phyloP scores from a whole-genome alignment of 208 protist species.

The Leishmania arabica region DNA sequence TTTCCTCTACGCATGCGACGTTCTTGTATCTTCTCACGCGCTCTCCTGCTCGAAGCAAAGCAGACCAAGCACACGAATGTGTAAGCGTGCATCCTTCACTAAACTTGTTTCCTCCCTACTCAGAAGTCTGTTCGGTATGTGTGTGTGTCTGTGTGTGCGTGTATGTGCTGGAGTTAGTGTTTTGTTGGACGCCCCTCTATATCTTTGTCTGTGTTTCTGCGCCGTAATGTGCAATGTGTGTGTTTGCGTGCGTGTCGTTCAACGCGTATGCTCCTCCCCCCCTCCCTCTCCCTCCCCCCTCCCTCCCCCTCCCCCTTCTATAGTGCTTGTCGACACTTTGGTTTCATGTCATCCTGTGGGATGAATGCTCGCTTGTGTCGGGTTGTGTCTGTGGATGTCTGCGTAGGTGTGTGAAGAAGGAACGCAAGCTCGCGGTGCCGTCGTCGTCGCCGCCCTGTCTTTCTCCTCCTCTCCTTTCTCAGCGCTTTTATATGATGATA shows the following conservation, averaged over 20 bases:
- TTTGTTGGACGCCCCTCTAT: not conserved
- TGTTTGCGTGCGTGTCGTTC: not conserved
- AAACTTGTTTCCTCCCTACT: not conserved
- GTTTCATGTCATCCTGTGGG: not conserved
- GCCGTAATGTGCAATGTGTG: not conserved
- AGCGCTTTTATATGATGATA: not conserved
- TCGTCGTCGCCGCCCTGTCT: not conserved
- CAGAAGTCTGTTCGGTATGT: not conserved
- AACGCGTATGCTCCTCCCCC: not conserved
- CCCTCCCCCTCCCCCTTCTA: not conserved
- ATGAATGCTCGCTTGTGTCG: not conserved
- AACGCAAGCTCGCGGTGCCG: not conserved
- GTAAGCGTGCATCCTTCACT: not conserved
- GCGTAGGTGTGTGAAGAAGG: not conserved
- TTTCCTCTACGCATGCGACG: not conserved
- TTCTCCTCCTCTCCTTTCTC: not conserved
- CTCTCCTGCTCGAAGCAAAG: not conserved
- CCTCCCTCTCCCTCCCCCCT: not conserved
- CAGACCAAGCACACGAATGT: not conserved
- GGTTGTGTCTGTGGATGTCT: not conserved
- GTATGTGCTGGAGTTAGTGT: not conserved
- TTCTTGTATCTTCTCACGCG: not conserved
- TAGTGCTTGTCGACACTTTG: not conserved
- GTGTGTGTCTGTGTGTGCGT: too few species aligned
- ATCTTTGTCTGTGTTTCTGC: not conserved